Evolutionary conservation across 2,329 filamentous ascomycete species (phyloP), one percentile per base, ranked within the genome.

Genomic region (Xylaria sp.): DNA sequence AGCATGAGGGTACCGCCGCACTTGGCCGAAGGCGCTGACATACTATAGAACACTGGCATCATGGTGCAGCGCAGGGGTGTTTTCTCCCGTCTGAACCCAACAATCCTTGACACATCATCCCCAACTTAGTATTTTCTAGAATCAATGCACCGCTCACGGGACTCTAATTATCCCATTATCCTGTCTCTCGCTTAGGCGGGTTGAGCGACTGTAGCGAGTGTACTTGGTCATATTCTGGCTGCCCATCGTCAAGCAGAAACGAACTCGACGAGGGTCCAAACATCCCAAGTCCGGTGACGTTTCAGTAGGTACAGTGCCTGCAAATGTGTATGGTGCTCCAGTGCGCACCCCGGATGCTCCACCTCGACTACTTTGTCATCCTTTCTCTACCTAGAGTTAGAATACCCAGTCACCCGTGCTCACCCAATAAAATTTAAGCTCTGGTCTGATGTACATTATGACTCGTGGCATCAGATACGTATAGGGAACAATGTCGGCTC

Each of bases 1-100:
- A 66, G 42, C 54, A 60, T 63, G 65, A 58, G 55, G 42, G 44
- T 67, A 55, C 53, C 25, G 57, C 63, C 36, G 61, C 60, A 47
- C 63, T 61, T 69, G 60, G 61, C 57, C 56, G 55, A 63, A n/a
- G 60, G 58, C 67, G 67, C 64, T 69, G 60, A 63, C 66, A 54
- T 59, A 51, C 33, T 47, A 31, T 33, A 47, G 47, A 29, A 44
- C 64, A 65, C 61, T 61, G 31, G 51, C 61, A 67, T 65, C 50
- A 29, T 55, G 54, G 47, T 59, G 36, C 62, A 66, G 47, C 55
- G 36, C 66, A 68, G 59, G 66, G 66, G 29, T 63, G 50, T 55
- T 44, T 57, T 60, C 42, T 44, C 49, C n/a, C 49, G 42, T 39
- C 31, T 9, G 45, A 44, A 54, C 31, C 62, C 51, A 58, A 31